These are phyloP conservation scores for Arabis hirsuta DNA, from an alignment of 345 rosid genomes.

Conservation along the genomic window DNA sequence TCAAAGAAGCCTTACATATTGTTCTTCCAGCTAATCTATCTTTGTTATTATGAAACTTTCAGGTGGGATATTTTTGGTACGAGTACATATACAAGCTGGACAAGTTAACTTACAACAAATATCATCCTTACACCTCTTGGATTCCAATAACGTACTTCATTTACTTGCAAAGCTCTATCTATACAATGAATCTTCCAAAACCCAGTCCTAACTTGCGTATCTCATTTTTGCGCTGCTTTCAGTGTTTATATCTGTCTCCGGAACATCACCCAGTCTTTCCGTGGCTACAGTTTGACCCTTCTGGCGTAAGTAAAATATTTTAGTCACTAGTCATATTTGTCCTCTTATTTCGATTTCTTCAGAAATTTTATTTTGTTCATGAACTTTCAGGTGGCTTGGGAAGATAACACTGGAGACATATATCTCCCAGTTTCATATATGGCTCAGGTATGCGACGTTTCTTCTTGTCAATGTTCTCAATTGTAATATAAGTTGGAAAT, in stretches of 20 bases:
- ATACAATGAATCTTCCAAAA: background rate
- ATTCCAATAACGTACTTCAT: constrained; percentile 90
- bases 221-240: constrained; percentile 37
- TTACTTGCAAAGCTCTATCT: constrained; percentile 29
- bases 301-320: constrained; percentile 71
- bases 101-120: constrained; percentile 89
- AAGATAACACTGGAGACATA: constrained; percentile 91
- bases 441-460: constrained; percentile 76
- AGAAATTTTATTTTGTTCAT: background rate
- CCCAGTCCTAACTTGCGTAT: constrained; percentile 5
- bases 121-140: constrained; percentile 99
- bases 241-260: constrained; percentile 94
- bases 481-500: constrained; percentile 8
- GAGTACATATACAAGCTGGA: constrained; percentile 94
- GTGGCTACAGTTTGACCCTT: constrained; percentile 87
- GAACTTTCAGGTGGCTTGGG: constrained; percentile 78
- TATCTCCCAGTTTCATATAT: constrained; percentile 90
- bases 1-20: constrained; percentile 21
- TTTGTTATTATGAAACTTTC: constrained; percentile 39
- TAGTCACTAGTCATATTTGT: constrained; percentile 13
- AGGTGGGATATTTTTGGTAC: constrained; percentile 87
- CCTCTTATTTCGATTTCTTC: constrained; percentile 1
- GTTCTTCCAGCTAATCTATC: constrained; percentile 16
- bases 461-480: constrained; percentile 11
- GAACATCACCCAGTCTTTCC: constrained; percentile 80